Conservation (phyloP, 306 rosid genomes). For the Ormosia semicastrata region DNA sequence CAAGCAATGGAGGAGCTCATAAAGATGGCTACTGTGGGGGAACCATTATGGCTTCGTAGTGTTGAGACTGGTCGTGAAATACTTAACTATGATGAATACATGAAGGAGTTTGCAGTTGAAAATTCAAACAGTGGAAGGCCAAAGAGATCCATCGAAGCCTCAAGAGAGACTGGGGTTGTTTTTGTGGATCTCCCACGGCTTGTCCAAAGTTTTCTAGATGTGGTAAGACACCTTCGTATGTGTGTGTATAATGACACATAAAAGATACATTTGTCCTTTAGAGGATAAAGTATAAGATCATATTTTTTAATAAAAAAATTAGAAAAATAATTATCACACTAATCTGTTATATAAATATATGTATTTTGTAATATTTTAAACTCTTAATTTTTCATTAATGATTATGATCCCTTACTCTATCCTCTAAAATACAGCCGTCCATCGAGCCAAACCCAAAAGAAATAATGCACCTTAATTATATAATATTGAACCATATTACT, state of each 20-base stretch:
- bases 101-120: constrained; percentile 58
- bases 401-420: too few species aligned
- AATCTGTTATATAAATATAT: too few species aligned
- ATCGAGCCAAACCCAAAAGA: too few species aligned
- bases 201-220: constrained; percentile 78
- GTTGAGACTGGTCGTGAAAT: constrained; percentile 88
- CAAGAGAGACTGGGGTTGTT: constrained; percentile 74
- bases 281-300: too few species aligned
- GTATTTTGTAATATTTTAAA: too few species aligned
- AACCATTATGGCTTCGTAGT: constrained; percentile 88
- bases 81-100: constrained; percentile 82
- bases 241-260: too few species aligned
- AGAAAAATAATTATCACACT: too few species aligned
- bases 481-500: neutral
- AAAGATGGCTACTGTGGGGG: constrained; percentile 73
- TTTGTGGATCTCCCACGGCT: constrained; percentile 77
- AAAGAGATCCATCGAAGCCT: constrained; percentile 86
- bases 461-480: too few species aligned
- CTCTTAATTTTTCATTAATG: too few species aligned
- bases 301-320: too few species aligned
- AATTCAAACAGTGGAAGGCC: constrained; percentile 35
- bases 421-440: too few species aligned
- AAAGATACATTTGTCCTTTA: too few species aligned
- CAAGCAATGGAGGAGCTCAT: constrained; percentile 77
- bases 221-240: constrained; percentile 46